Evolutionary conservation across 208 protist species (phyloP).

Genomic region (Wallacemonas rigidus): DNA sequence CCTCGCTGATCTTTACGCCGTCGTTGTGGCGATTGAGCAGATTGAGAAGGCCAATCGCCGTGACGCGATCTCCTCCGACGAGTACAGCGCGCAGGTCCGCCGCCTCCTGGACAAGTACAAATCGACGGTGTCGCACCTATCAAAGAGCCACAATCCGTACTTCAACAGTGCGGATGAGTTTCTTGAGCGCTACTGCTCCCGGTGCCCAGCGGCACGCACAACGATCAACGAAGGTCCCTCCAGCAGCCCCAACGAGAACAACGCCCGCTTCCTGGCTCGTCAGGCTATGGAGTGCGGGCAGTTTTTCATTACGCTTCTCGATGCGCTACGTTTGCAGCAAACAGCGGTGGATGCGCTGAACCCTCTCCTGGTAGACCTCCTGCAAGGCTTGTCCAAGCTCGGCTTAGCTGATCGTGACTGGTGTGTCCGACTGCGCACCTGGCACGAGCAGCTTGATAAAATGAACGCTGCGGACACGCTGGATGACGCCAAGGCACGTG

Average conservation of each 20-base stretch:
- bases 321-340: conserved; percentile 90
- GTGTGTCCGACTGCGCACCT: conserved; percentile 50
- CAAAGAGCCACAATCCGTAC: conserved; percentile 66
- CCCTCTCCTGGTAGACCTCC: conserved; percentile 89
- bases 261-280: conserved; percentile 49
- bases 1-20: conserved; percentile 94
- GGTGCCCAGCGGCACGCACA: conserved; percentile 57
- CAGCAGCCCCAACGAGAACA: conserved; percentile 43
- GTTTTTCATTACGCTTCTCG: conserved; percentile 94
- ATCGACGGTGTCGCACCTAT: conserved; percentile 76
- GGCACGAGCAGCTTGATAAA: conserved; percentile 79
- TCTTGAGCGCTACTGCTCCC: conserved; percentile 86
- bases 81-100: conserved; percentile 83
- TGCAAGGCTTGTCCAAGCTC: conserved; percentile 63
- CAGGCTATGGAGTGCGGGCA: conserved; percentile 89
- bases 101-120: conserved; percentile 96
- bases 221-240: conserved; percentile 65
- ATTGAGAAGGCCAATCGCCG: conserved; percentile 94
- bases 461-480: conserved; percentile 93
- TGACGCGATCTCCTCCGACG: conserved; percentile 86
- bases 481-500: conserved; percentile 69
- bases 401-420: conserved; percentile 54
- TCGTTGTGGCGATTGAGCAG: conserved; percentile 93
- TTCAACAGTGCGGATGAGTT: conserved; percentile 91
- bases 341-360: conserved; percentile 91